Conservation (phyloP, 306 rosid species). For the Trifolium pratense region DNA sequence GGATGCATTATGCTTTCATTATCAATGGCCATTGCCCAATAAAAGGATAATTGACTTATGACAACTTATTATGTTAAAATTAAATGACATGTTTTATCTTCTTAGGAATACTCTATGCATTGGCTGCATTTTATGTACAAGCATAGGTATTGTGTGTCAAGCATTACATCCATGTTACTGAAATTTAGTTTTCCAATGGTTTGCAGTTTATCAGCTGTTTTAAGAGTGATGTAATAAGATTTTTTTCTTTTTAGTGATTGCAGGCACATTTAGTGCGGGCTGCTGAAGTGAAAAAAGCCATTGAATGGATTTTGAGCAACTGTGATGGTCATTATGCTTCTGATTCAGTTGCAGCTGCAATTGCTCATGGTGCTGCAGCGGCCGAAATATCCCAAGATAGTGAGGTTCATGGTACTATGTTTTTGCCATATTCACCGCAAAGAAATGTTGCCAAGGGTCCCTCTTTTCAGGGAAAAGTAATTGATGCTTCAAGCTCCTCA, state of each 20-base stretch:
- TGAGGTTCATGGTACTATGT: slow-evolving; percentile 52
- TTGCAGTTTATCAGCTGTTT: slow-evolving; percentile 33
- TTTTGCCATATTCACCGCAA: slow-evolving; percentile 60
- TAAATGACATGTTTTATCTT: background rate
- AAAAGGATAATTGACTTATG: slow-evolving; percentile 20
- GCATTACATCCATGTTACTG: slow-evolving; percentile 28
- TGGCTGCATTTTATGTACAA: background rate
- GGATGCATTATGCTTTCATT: background rate
- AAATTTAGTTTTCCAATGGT: slow-evolving; percentile 15
- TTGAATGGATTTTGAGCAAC: slow-evolving; percentile 95
- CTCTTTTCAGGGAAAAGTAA: slow-evolving; percentile 68
- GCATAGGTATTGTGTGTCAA: slow-evolving; percentile 22
- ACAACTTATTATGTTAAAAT: slow-evolving; percentile 16
- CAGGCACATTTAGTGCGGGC: slow-evolving; percentile 99
- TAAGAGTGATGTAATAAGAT: slow-evolving; percentile 78
- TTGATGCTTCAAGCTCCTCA: slow-evolving; percentile 76
- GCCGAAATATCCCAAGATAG: slow-evolving; percentile 72
- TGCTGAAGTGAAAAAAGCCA: slow-evolving; percentile 94
- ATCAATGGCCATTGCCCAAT: background rate
- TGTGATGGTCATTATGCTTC: slow-evolving; percentile 95
- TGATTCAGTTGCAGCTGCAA: slow-evolving; percentile 90
- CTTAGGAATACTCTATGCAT: background rate
- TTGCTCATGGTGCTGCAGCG: slow-evolving; percentile 84
- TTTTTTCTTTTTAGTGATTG: slow-evolving; percentile 91
- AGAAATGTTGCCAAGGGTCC: slow-evolving; percentile 57